Conservation (phyloP, 306 rosid species). For the Cucurbita moschata region DNA sequence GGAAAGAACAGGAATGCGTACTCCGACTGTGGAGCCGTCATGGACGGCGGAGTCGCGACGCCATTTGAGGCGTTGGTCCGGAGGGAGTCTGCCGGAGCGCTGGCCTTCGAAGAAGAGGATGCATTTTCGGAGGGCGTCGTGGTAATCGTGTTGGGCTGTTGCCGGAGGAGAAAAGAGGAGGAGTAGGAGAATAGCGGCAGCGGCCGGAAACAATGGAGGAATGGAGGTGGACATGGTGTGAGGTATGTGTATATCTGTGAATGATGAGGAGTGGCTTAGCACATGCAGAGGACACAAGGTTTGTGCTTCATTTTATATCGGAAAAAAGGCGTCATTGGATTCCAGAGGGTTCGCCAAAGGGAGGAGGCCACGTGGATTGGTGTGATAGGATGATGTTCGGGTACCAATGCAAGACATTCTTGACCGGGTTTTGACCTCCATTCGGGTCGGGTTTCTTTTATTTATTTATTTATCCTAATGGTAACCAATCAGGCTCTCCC, state of each 20-base stretch:
- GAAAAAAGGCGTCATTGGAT: slow-evolving; percentile 64
- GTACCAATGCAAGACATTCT: slow-evolving; percentile 34
- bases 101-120: slow-evolving; percentile 98
- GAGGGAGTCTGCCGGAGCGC: slow-evolving; percentile 81
- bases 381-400: slow-evolving; percentile 18
- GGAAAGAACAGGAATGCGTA: background rate
- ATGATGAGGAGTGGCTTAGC: slow-evolving; percentile 2
- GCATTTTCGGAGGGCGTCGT: slow-evolving; percentile 71
- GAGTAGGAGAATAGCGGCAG: slow-evolving; percentile 29
- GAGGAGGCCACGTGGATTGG: slow-evolving; percentile 24
- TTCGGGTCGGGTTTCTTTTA: slow-evolving; percentile 7
- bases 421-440: slow-evolving; percentile 29
- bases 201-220: slow-evolving; percentile 18
- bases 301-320: slow-evolving; percentile 31
- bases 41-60: slow-evolving; percentile 77
- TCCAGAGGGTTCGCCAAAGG: slow-evolving; percentile 30
- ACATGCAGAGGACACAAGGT: slow-evolving; percentile 5
- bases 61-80: slow-evolving; percentile 80
- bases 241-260: background rate
- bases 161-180: slow-evolving; percentile 12
- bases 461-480: background rate
- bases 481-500: too few relatives aligned
- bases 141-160: slow-evolving; percentile 47
- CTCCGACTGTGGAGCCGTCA: slow-evolving; percentile 75
- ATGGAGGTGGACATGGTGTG: slow-evolving; percentile 16